Conservation (phyloP, 108 stramenopile genomes). For the Licmophora abbreviata region DNA sequence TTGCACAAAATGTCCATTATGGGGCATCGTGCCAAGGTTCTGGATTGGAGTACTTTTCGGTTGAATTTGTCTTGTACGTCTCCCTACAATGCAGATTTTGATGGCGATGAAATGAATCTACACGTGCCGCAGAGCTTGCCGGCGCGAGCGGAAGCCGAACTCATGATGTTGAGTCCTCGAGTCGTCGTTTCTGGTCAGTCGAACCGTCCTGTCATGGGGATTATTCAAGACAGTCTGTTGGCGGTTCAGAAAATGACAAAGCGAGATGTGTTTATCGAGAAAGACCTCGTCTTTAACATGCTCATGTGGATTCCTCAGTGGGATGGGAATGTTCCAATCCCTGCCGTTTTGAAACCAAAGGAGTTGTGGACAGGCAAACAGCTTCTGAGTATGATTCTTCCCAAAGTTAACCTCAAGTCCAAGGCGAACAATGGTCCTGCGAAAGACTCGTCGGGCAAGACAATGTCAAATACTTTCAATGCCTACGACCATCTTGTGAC, state of each 20-base stretch:
- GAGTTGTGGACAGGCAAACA: constrained; percentile 99
- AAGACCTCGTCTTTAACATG: constrained; percentile 91
- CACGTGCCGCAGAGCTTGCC: constrained; percentile 95
- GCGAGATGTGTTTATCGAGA: constrained; percentile 89
- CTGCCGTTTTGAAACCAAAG: constrained; percentile 91
- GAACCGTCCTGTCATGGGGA: constrained; percentile 99
- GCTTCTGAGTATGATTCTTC: constrained; percentile 84
- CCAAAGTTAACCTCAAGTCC: constrained; percentile 85
- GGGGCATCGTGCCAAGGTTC: constrained; percentile 95
- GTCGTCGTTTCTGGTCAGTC: constrained; percentile 96
- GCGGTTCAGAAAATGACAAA: constrained; percentile 96
- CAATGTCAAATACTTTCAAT: constrained; percentile 80
- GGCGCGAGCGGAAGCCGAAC: constrained; percentile 93
- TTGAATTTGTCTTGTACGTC: constrained; percentile 97
- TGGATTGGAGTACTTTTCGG: constrained; percentile 99
- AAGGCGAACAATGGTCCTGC: constrained; percentile 81
- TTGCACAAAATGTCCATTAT: constrained; percentile 99
- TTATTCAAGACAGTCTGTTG: constrained; percentile 94
- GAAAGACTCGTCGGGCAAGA: constrained; percentile 45
- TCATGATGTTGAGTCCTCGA: constrained; percentile 95
- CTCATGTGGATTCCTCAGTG: constrained; percentile 94
- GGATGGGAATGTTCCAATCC: constrained; percentile 91
- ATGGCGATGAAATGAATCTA: constrained; percentile 99
- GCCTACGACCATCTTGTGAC: constrained; percentile 84
- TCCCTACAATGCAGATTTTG: constrained; percentile 99